Conservation (phyloP, 352 stramenopile species). For the Pythium graminicola region DNA sequence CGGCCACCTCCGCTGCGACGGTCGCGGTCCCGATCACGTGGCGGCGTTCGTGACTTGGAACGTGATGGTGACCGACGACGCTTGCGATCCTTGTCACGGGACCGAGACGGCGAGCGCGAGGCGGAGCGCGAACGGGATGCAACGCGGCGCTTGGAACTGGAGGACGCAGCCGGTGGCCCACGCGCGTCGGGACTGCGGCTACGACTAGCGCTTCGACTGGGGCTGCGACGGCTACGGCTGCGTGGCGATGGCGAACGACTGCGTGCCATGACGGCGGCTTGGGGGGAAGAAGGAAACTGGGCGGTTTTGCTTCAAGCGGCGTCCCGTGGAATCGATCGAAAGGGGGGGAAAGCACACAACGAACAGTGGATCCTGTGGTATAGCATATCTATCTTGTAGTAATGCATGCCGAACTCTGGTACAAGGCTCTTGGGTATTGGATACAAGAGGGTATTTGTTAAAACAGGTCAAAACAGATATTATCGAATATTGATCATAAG, state of each 20-base stretch:
- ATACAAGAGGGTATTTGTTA: too few species aligned
- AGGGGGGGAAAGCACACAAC: neutral
- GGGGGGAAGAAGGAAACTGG: neutral
- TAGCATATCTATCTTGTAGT: too few species aligned
- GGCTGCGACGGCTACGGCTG: conserved; percentile 22
- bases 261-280: conserved; percentile 1
- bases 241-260: conserved; percentile 46
- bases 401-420: too few species aligned
- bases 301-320: conserved; percentile 2
- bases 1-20: conserved; percentile 2
- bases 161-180: conserved; percentile 2
- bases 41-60: conserved; percentile 12
- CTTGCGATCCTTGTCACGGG: conserved; percentile 23
- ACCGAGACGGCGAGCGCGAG: conserved; percentile 19
- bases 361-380: conserved; percentile 1
- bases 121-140: conserved; percentile 11
- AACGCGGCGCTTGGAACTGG: conserved; percentile 15
- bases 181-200: conserved; percentile 17
- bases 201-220: conserved; percentile 26
- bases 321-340: conserved; percentile 1
- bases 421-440: too few species aligned
- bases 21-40: conserved; percentile 6
- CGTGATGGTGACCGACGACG: conserved; percentile 36
- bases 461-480: too few species aligned
- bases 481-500: too few species aligned